A percentile compares a stretch with the other conserved stretches of the same genome.
phyloP scores from a whole-genome alignment of 495 filamentous ascomycete genomes.

The Podospora bellae-mahoneyi region DNA sequence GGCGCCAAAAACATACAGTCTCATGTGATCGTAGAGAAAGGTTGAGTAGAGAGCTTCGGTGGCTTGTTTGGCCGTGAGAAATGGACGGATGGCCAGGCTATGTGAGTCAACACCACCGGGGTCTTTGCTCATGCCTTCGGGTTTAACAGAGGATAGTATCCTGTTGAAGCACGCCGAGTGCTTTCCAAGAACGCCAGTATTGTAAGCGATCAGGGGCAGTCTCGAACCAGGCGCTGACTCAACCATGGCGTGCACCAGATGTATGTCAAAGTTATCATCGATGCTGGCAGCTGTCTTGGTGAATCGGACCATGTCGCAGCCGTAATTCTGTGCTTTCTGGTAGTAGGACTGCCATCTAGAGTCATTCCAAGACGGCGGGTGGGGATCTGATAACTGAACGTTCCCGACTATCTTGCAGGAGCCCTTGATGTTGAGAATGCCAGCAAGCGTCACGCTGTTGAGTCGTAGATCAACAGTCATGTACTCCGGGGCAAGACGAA shows the following conservation, averaged over 20 bases:
- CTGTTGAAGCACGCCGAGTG: conserved; percentile 66
- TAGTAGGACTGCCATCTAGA: conserved; percentile 52
- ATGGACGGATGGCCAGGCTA: conserved; percentile 22
- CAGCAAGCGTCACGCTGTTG: conserved; percentile 42
- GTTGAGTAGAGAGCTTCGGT: conserved; percentile 52
- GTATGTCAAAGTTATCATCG: conserved; percentile 57
- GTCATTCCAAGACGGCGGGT: conserved; percentile 54
- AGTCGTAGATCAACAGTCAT: conserved; percentile 59
- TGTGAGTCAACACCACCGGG: background rate
- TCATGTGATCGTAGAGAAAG: conserved; percentile 56
- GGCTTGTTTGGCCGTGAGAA: conserved; percentile 58
- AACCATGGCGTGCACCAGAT: conserved; percentile 46
- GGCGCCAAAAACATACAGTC: conserved; percentile 68
- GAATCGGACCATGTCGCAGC: conserved; percentile 62
- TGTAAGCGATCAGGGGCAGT: conserved; percentile 63
- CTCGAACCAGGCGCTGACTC: conserved; percentile 43
- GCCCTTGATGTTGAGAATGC: conserved; percentile 52
- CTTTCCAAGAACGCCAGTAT: conserved; percentile 59
- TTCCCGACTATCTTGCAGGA: conserved; percentile 66
- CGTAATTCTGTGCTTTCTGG: conserved; percentile 52
- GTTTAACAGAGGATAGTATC: conserved; percentile 62
- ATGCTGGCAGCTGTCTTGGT: conserved; percentile 51
- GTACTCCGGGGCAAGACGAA: conserved; percentile 67
- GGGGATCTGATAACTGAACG: conserved; percentile 40
- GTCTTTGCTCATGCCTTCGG: conserved; percentile 44